A percentile compares a stretch with the other conserved stretches of the same genome.
Evolutionary conservation across 192 early-diverging fungal species (phyloP).

Genomic region (Entomortierella chlamydospora): DNA sequence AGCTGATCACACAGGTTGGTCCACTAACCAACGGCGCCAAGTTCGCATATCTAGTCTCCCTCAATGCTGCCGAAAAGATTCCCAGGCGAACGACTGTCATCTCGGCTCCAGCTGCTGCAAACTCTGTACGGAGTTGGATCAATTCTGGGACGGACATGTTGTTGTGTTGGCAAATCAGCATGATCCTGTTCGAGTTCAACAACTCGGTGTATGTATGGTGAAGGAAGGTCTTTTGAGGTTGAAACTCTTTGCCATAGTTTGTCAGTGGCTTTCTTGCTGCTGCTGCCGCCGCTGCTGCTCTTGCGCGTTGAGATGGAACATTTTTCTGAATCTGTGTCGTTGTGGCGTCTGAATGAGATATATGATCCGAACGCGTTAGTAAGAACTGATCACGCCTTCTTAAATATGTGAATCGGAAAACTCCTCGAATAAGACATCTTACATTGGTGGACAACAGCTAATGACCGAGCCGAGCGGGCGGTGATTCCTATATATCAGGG

Average conservation of each 20-base stretch:
- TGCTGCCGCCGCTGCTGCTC: constrained; percentile 16
- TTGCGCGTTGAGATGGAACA: constrained; percentile 13
- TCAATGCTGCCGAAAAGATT: constrained; percentile 60
- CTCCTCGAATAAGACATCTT: not conserved
- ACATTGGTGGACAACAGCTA: constrained; percentile 36
- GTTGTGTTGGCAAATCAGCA: constrained; percentile 70
- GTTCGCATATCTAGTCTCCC: constrained; percentile 59
- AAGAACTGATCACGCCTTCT: too few species aligned
- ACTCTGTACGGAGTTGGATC: constrained; percentile 59
- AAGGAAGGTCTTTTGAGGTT: constrained; percentile 59
- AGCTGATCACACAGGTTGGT: constrained; percentile 64
- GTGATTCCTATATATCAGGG: constrained; percentile 16
- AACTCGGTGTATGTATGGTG: constrained; percentile 59
- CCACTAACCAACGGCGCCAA: constrained; percentile 62
- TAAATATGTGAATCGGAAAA: not conserved
- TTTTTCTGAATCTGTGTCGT: constrained; percentile 20
- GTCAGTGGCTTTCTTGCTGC: constrained; percentile 40
- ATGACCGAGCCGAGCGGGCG: constrained; percentile 24
- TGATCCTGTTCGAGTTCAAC: constrained; percentile 60
- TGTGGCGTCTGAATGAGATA: constrained; percentile 44
- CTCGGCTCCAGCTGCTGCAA: constrained; percentile 44
- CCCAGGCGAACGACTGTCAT: constrained; percentile 60
- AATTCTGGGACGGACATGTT: constrained; percentile 68
- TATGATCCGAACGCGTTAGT: too few species aligned
- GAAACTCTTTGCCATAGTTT: constrained; percentile 58